Base-by-base conservation (phyloP, 2,329 filamentous ascomycete genomes). In the Pseudogymnoascus sp. region DNA sequence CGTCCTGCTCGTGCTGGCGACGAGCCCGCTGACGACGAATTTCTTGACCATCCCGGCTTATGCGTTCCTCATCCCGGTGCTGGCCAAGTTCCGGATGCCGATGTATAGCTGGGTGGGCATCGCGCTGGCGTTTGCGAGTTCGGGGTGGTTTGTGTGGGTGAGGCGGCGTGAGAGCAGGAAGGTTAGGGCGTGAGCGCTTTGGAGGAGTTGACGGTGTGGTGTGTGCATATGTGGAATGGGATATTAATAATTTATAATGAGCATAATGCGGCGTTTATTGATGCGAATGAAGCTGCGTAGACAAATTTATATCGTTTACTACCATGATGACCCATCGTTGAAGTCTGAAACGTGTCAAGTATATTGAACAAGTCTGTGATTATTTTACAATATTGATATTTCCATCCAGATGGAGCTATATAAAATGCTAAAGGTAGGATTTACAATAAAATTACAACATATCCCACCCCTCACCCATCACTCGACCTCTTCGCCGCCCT, bases 21-120 rank as follows among this genome's bases (percentile, higher is more conserved):
- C 80, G 3, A 78, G 75, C 64, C 81, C 81, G 2, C 64, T 83
- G 3, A 79, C 78, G 0, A 76, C 78, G 1, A 78, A 77, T 1
- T 81, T 82, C 62, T 70, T 82, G n/a, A 74, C 75, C 14, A 72
- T 82, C 5, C 80, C 80, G 0, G 70, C 79, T 62, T 75, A 75
- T 16, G 80, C 79, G 0, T 78, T 82, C 28, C 76, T 82, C 61
- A 68, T 82, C 0, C 75, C 77, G 1, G 72, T 81, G 14, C 72
- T 83, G 66, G 75, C 75, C 35, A 69, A 76, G 14, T 78, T 79
- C 62, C 78, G 76, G 64, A 75, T 82, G 73, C 78, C 79, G 0
- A 74, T 75, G 9, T 79, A 79, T 69, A 78, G 75, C 55, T 83
- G 80, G 81, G 75, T 81, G 5, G 80, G 80, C 1, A 75, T 82